Evolutionary conservation across 352 stramenopile species (phyloP), one percentile per base, ranked within the genome.

Genomic region (Plasmopara halstedii): DNA sequence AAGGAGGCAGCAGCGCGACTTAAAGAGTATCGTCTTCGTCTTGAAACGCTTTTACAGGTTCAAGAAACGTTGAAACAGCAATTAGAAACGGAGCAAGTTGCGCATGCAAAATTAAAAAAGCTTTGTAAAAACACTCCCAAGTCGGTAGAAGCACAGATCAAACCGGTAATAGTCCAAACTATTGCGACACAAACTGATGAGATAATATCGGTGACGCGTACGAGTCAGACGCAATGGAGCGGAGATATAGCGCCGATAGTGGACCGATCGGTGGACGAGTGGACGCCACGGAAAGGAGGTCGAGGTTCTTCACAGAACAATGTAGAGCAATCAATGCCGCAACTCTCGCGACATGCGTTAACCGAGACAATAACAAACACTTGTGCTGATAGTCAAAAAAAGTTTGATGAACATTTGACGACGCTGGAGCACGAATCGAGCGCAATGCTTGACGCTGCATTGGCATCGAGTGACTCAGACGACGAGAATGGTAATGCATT

Each of bases 1-100:
- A 87, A 85, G 39, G 72, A 87, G 41, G 75, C 75, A 15, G 75
- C 75, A 6, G 40, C 51, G 23, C 62, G 72, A 11, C 56, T 87
- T 18, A 65, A 65, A 17, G 75, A 85, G 46, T 87, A 87, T 53
- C 70, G 75, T 1, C 19, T 77, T 37, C 62, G 64, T 17, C 65
- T 83, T 34, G 75, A 87, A 42, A 58, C 52, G 55, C 64, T 87
- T 34, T 46, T 65, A 43, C 39, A 13, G 18, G 56, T 70, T 27
- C 42, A 63, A 15, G 58, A 46, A 40, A 54, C 50, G 48, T 37
- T 70, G 14, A 54, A 70, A 49, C 38, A 50, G 14, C 46, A 45
- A 58, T 35, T 58, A 17, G 41, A 44, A 20, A 25, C 37, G 0
- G 23, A 35, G 38, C n/a, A n/a, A n/a, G 10, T 11, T 10, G 27